phyloP scores from a whole-genome alignment of 805 yeast species.

The Jamesozyma gamospora region DNA sequence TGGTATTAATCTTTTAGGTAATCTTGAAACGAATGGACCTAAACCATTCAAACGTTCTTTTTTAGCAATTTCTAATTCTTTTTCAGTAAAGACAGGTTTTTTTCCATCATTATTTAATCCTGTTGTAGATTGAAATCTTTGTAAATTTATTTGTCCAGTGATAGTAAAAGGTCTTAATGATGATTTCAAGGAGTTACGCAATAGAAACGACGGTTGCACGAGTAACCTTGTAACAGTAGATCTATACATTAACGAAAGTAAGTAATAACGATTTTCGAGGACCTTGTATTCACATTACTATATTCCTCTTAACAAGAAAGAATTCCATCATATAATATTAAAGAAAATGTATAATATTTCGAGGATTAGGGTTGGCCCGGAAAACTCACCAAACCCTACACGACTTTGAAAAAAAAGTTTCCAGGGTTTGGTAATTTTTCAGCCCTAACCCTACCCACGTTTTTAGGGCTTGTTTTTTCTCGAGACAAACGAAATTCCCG shows the following conservation, averaged over 20 bases:
- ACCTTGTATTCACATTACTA: too few relatives aligned
- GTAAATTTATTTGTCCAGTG: neutral
- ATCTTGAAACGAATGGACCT: conserved; percentile 42
- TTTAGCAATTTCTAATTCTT: conserved; percentile 33
- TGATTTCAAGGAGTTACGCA: neutral
- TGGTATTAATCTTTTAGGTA: conserved; percentile 73
- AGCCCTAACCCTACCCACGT: too few relatives aligned
- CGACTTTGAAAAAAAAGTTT: too few relatives aligned
- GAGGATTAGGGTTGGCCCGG: too few relatives aligned
- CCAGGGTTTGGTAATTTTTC: too few relatives aligned
- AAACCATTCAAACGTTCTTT: conserved; percentile 40
- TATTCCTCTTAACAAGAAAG: too few relatives aligned
- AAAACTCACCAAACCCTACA: too few relatives aligned
- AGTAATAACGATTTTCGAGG: too few relatives aligned
- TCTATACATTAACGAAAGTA: neutral
- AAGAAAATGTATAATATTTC: too few relatives aligned
- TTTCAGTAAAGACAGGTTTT: conserved; percentile 17
- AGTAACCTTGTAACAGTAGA: neutral
- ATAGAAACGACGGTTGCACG: neutral
- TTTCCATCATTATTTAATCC: neutral
- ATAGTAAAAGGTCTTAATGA: neutral
- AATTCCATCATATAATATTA: too few relatives aligned
- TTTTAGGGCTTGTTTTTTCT: too few relatives aligned
- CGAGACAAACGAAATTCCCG: neutral
- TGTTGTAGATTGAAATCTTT: conserved; percentile 3